Evolutionary conservation across 305 asterid genomes (phyloP), one percentile per base, ranked within the genome.

Genomic region (Euphrasia arctica): DNA sequence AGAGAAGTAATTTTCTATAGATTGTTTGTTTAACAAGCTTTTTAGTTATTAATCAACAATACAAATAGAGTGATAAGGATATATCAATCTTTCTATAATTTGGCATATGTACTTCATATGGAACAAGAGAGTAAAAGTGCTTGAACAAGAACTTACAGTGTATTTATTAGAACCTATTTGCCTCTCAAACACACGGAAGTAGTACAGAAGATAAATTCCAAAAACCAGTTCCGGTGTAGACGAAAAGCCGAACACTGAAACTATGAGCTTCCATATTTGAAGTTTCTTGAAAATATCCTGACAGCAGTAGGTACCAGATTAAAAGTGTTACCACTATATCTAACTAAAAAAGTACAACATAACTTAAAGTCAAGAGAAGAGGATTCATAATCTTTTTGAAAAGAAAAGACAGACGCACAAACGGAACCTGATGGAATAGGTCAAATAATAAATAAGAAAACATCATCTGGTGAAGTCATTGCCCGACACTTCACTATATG

Each of bases 181-280:
- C 76, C 99, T 83, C 89, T 94, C 99, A 75, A 94, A 94, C 68
- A 94, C 89, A 60, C 99, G 99, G 72, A 94, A 94, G 86, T 94
- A 94, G 82, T 94, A 94, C 62, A 94, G 81, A 64, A 94, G 88
- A 85, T 85, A 94, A 60, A 78, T 65, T 72, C 99, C 99, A 77
- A 94, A 94, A 54, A 94, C 45, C 49, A 94, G 89, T 74, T 94
- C 99, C 13, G 98, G 98, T 45, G 98, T 89, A 39, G 99, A 94
- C 51, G 96, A 83, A 74, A 94, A 94, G 71, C 97, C 89, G 63
- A 91, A 89, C 77, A 80, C 82, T 8, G 98, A 90, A 42, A 82
- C 83, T 67, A 94, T 69, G 77, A 94, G 91, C 85, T 88, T 94
- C 99, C 98, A 91, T 64, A 94, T 67, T 68, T 94, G 95, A 71